Conservation (phyloP, 352 stramenopile species). For the Elongisporangium undulatum region DNA sequence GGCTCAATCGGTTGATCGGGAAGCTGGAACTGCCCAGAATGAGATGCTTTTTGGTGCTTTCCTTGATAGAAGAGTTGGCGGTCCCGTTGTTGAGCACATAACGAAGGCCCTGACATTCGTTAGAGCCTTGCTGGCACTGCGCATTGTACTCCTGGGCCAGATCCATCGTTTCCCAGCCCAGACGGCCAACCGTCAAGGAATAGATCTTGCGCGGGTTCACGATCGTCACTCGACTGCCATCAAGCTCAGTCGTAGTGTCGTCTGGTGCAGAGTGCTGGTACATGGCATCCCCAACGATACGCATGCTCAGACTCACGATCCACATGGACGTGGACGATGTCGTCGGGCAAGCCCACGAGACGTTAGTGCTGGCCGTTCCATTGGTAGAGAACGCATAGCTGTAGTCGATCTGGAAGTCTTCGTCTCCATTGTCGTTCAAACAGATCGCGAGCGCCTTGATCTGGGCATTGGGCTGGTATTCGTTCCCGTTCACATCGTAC, state of each 20-base stretch:
- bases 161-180: not conserved
- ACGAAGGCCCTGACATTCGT: not conserved
- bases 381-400: not conserved
- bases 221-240: not conserved
- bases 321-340: not conserved
- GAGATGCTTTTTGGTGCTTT: not conserved
- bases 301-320: not conserved
- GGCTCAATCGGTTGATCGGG: not conserved
- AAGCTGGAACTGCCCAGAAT: not conserved
- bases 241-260: not conserved
- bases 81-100: not conserved
- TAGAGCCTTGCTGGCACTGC: not conserved
- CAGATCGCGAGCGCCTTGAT: not conserved
- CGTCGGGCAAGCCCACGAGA: not conserved
- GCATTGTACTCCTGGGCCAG: not conserved
- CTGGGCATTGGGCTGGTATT: not conserved
- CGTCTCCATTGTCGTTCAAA: not conserved
- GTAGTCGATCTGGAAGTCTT: not conserved
- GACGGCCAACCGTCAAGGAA: not conserved
- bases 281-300: not conserved
- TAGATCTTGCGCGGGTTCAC: not conserved
- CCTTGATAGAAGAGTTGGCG: not conserved
- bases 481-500: slow-evolving; percentile 3
- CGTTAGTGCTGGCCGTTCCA: not conserved
- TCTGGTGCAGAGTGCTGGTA: not conserved